Evolutionary conservation across 2,329 filamentous ascomycete species (phyloP).

Genomic region (Fusarium palustre): DNA sequence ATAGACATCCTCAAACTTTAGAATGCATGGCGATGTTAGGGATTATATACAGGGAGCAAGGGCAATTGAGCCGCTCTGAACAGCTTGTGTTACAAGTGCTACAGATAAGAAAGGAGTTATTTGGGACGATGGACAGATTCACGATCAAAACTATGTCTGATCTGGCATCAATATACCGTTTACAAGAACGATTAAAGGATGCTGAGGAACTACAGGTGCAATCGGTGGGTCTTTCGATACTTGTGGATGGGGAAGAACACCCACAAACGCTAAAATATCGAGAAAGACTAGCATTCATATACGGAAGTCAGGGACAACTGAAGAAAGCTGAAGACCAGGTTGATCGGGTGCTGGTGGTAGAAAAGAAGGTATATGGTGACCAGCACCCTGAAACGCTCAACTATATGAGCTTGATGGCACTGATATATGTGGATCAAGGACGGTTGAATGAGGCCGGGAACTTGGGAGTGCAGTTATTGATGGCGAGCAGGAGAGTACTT

Average conservation of each 20-base stretch:
- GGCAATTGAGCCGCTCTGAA: background rate
- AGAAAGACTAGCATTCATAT: no score
- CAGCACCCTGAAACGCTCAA: accelerated
- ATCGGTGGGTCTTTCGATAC: accelerated
- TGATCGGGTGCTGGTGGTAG: accelerated
- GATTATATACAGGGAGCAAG: accelerated
- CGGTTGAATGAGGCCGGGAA: background rate
- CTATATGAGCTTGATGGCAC: accelerated
- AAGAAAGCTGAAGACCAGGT: background rate
- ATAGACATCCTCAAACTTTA: accelerated
- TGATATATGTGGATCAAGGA: accelerated
- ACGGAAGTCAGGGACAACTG: no score
- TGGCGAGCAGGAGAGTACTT: accelerated
- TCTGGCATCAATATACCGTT: accelerated
- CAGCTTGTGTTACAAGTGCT: accelerated
- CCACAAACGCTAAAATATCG: accelerated
- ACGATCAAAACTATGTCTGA: accelerated
- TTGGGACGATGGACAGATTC: accelerated
- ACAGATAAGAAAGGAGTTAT: accelerated
- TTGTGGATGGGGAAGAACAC: accelerated
- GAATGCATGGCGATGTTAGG: accelerated
- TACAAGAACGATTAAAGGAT: accelerated
- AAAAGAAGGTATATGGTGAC: accelerated
- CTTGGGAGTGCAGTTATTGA: accelerated
- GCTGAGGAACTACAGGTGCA: accelerated